Percentiles rank a stretch among this genome's conserved stretches.
Evolutionary conservation across 2,329 filamentous ascomycete species (phyloP).

Genomic region (Penicillium sp.): DNA sequence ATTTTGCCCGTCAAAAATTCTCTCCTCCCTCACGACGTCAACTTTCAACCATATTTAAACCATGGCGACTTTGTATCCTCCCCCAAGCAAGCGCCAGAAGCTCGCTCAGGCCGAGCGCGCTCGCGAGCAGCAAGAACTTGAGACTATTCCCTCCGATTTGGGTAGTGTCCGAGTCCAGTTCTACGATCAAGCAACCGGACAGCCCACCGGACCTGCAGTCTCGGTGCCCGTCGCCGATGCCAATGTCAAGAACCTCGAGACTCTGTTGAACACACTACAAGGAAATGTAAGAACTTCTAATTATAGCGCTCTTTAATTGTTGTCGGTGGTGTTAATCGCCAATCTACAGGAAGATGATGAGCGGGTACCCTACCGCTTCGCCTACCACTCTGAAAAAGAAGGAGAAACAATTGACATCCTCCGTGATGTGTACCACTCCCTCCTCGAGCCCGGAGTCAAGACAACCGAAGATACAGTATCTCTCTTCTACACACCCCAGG

Average conservation of each 20-base stretch:
- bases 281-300: constrained; percentile 60
- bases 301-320: constrained; percentile 1
- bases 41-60: constrained; percentile 15
- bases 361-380: constrained; percentile 67
- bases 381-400: constrained; percentile 52
- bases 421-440: constrained; percentile 52
- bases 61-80: constrained; percentile 83
- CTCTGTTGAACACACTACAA: constrained; percentile 81
- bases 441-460: constrained; percentile 53
- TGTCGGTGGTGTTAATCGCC: constrained; percentile 1
- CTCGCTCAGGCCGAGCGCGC: constrained; percentile 71
- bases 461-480: constrained; percentile 63
- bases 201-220: constrained; percentile 69
- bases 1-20: constrained; percentile 17
- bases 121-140: constrained; percentile 73
- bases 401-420: constrained; percentile 48
- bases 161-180: constrained; percentile 86
- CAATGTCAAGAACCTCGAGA: constrained; percentile 83
- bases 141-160: constrained; percentile 63
- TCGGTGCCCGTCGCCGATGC: constrained; percentile 81
- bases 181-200: constrained; percentile 72
- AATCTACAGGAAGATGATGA: constrained; percentile 56
- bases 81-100: constrained; percentile 84
- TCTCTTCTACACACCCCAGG: constrained; percentile 74
- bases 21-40: constrained; percentile 15